These are phyloP conservation scores for Neofusicoccum parvum DNA, from an alignment of 2,329 filamentous ascomycete genomes.

Conservation along the genomic window DNA sequence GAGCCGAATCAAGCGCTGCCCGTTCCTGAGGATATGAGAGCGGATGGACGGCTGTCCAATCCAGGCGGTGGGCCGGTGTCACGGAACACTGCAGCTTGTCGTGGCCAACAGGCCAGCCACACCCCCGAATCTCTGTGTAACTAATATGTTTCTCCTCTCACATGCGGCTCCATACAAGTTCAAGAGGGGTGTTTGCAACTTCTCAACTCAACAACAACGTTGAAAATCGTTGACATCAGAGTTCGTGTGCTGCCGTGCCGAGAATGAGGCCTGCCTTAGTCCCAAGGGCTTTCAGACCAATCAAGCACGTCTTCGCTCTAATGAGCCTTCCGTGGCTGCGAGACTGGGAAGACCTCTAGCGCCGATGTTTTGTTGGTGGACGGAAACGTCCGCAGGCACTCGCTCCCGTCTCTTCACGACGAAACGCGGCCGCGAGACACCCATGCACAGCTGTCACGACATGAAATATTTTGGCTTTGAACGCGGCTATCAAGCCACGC, in stretches of 20 bases:
- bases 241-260: not conserved
- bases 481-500: not conserved
- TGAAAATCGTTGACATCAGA: not conserved
- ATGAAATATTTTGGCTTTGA: not conserved
- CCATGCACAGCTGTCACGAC: not conserved
- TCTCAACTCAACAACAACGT: not conserved
- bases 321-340: no score
- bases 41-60: not conserved
- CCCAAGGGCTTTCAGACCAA: no score
- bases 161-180: not conserved
- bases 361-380: not conserved
- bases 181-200: constrained; percentile 6
- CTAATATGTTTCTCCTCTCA: not conserved
- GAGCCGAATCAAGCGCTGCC: not conserved
- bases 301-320: no score
- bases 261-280: no score
- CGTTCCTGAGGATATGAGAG: not conserved
- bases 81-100: constrained; percentile 4
- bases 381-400: not conserved
- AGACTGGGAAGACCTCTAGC: no score
- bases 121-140: not conserved
- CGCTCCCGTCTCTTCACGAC: not conserved
- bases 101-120: not conserved
- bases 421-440: not conserved
- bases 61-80: not conserved